These are phyloP conservation scores for Xylariaceae sp. DNA, from an alignment of 2,329 filamentous ascomycete genomes.

Conservation along the genomic window DNA sequence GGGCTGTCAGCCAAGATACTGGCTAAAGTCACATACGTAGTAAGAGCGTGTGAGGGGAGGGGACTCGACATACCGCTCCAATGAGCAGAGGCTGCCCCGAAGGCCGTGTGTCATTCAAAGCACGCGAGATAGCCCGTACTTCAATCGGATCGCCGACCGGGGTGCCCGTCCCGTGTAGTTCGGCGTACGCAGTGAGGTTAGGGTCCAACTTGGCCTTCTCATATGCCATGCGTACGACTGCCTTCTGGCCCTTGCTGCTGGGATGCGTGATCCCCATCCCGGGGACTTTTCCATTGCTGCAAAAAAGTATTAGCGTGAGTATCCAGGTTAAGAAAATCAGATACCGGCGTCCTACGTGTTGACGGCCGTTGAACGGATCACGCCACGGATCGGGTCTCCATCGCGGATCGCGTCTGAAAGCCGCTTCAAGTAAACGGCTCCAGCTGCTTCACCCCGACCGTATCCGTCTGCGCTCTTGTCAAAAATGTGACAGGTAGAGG, in stretches of 20 bases:
- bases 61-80: slow-evolving; percentile 8
- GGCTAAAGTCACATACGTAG: too few species aligned
- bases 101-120: slow-evolving; percentile 10
- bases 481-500: slow-evolving; percentile 23
- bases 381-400: slow-evolving; percentile 17
- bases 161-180: slow-evolving; percentile 21
- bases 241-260: slow-evolving; percentile 13
- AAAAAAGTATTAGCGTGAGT: too few species aligned
- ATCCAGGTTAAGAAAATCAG: background rate
- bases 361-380: slow-evolving; percentile 18
- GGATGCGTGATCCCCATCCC: slow-evolving; percentile 23
- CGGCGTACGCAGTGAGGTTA: slow-evolving; percentile 15
- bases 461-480: slow-evolving; percentile 8
- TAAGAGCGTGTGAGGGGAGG: too few species aligned
- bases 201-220: slow-evolving; percentile 7
- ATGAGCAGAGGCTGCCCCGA: slow-evolving; percentile 11
- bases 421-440: slow-evolving; percentile 7
- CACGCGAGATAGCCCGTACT: slow-evolving; percentile 10
- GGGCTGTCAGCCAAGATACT: too few species aligned
- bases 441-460: slow-evolving; percentile 6
- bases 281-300: slow-evolving; percentile 13
- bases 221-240: slow-evolving; percentile 14
- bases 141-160: slow-evolving; percentile 19
- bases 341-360: slow-evolving; percentile 10
- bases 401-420: slow-evolving; percentile 8